Evolutionary conservation across 192 early-diverging fungal species (phyloP), one percentile per base, ranked within the genome.

Genomic region (Backusella mclennaniae): DNA sequence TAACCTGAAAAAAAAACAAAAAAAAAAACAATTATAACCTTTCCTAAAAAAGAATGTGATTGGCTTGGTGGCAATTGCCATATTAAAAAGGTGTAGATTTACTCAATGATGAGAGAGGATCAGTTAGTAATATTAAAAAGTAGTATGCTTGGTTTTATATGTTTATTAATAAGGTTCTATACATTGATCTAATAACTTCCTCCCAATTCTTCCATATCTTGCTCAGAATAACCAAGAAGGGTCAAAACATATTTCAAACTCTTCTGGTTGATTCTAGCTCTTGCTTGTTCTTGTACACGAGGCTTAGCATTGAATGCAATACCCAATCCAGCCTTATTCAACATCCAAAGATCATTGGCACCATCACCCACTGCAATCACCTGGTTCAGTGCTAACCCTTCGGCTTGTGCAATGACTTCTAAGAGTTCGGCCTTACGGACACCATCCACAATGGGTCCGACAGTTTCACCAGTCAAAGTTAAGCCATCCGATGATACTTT

Each of bases 301-400:
- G 97, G 97, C 76, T 99, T 99, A 17, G 98, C 98, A 74, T 98
- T 98, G 82, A 96, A 99, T 0, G 98, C 98, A 75, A 99, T 96
- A 0, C 98, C 98, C 7, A 98, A 83, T 52, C 98, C 97, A 66
- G 96, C 93, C 70, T 93, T 95, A 29, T 87, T 93, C 52, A 99
- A 82, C 98, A 99, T 99, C 81, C 90, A 88, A 76, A 99, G 82
- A 83, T 99, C 98, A 77, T 99, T 99, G 31, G 98, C 98, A 35
- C 98, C 98, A 82, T 99, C 98, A 36, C 98, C 98, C 0, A 99
- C 94, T 12, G 98, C 98, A 78, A 98, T 93, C 23, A 99, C 95
- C 84, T 99, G 97, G 70, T 98, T 94, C 56, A 91, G 80, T 2
- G 89, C 87, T 35, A 98, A 90, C 19, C 89, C 88, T 80, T 97